Percentiles rank a stretch among this genome's conserved stretches.
Conservation (phyloP, 768 basidiomycete genomes). For the Pleurotus tuoliensis region DNA sequence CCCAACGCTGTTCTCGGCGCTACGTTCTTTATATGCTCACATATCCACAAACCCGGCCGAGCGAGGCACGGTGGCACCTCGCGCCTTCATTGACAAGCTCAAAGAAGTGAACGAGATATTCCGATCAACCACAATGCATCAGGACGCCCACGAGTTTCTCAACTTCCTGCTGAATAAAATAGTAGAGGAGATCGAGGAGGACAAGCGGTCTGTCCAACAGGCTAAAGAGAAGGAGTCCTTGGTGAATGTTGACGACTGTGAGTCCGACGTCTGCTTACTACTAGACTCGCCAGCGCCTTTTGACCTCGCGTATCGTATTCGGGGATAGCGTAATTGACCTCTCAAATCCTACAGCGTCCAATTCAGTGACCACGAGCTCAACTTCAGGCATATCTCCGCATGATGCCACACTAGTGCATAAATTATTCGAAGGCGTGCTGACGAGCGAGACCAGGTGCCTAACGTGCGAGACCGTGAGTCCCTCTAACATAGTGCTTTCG, state of each 20-base stretch:
- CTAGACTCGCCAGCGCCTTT: constrained; percentile 5
- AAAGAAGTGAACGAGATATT: constrained; percentile 92
- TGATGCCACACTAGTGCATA: constrained; percentile 79
- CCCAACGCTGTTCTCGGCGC: constrained; percentile 83
- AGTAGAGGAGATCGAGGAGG: constrained; percentile 87
- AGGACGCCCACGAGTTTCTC: constrained; percentile 98
- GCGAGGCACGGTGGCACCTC: constrained; percentile 85
- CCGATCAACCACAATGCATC: constrained; percentile 80
- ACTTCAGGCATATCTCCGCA: constrained; percentile 43
- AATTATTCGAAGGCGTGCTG: constrained; percentile 87
- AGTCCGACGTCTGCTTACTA: constrained; percentile 25
- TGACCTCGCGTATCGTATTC: background rate
- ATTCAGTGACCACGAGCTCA: constrained; percentile 47
- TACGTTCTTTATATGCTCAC: constrained; percentile 85
- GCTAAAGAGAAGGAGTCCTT: constrained; percentile 26
- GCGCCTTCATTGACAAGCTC: constrained; percentile 90
- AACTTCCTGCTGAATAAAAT: constrained; percentile 92
- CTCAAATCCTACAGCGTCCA: constrained; percentile 43
- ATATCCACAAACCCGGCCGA: constrained; percentile 77
- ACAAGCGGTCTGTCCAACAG: constrained; percentile 35
- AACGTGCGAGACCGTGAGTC: constrained; percentile 91
- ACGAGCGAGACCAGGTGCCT: constrained; percentile 98
- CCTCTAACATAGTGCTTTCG: constrained; percentile 5
- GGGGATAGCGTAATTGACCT: background rate
- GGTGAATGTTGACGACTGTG: constrained; percentile 59